Evolutionary conservation across 108 stramenopile genomes (phyloP).

Genomic region (Seminavis robusta): DNA sequence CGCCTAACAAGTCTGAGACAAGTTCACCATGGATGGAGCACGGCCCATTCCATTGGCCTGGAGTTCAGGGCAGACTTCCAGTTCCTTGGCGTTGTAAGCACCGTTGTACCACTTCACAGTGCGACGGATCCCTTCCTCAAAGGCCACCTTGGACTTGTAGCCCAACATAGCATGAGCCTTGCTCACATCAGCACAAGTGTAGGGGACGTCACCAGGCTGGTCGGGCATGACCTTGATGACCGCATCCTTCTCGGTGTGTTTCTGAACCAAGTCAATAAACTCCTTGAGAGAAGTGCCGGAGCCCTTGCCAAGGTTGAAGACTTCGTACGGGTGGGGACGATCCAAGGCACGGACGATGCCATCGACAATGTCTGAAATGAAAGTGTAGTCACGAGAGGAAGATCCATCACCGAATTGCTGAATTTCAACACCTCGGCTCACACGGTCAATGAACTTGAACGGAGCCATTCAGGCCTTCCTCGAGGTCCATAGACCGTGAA

Average conservation of each 20-base stretch:
- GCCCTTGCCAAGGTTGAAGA: constrained; percentile 98
- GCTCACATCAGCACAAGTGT: constrained; percentile 94
- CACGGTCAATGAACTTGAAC: constrained; percentile 96
- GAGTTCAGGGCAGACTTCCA: constrained; percentile 62
- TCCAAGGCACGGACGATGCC: constrained; percentile 96
- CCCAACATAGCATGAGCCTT: constrained; percentile 90
- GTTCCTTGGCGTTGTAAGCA: constrained; percentile 51
- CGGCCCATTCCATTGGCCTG: constrained; percentile 80
- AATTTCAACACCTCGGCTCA: constrained; percentile 87
- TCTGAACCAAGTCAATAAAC: constrained; percentile 92
- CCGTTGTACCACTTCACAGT: constrained; percentile 92
- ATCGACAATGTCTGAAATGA: constrained; percentile 97
- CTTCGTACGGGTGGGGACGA: constrained; percentile 88
- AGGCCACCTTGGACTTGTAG: constrained; percentile 85
- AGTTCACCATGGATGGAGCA: constrained; percentile 51
- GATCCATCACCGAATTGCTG: constrained; percentile 96
- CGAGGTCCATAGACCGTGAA: constrained; percentile 98
- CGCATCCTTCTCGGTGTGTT: constrained; percentile 83
- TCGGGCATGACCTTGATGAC: constrained; percentile 88
- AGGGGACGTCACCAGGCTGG: constrained; percentile 98
- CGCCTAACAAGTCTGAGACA: too few relatives aligned
- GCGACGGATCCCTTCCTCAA: constrained; percentile 92
- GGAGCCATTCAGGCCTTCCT: constrained; percentile 99
- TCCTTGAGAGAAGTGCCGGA: constrained; percentile 83
- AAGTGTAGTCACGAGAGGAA: constrained; percentile 93